Evolutionary conservation across 805 yeast species (phyloP).

Genomic region (Clavispora phyllophila): DNA sequence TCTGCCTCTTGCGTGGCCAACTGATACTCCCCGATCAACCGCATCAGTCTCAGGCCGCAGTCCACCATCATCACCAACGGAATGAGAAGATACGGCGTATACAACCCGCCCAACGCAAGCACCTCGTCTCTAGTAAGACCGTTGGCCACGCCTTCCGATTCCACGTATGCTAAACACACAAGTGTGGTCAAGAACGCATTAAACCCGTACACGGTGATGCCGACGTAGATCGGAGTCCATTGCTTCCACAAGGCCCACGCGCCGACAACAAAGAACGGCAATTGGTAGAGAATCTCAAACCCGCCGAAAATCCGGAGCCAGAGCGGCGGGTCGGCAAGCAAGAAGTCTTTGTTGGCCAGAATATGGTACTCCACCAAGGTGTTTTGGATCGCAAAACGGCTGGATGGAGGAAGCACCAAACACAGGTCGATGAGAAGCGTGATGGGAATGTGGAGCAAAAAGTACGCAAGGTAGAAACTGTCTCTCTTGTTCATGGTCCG

Average conservation of each 20-base stretch:
- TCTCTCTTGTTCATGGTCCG: slow-evolving; percentile 22
- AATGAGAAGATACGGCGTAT: slow-evolving; percentile 66
- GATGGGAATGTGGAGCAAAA: slow-evolving; percentile 66
- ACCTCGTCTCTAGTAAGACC: slow-evolving; percentile 37
- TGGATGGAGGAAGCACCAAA: slow-evolving; percentile 55
- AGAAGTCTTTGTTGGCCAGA: slow-evolving; percentile 61
- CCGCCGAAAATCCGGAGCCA: slow-evolving; percentile 75
- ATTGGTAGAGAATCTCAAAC: slow-evolving; percentile 69
- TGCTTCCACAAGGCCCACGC: slow-evolving; percentile 19
- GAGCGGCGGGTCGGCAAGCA: slow-evolving; percentile 51
- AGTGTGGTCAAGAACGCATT: slow-evolving; percentile 80
- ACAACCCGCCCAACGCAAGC: slow-evolving; percentile 45
- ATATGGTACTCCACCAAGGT: slow-evolving; percentile 56
- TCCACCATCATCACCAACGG: slow-evolving; percentile 57
- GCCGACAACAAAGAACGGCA: slow-evolving; percentile 66
- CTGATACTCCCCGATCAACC: not conserved
- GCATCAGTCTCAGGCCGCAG: slow-evolving; percentile 10
- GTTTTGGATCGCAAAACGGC: slow-evolving; percentile 45
- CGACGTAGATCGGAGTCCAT: slow-evolving; percentile 18
- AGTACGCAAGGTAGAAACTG: slow-evolving; percentile 46
- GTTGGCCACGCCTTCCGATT: slow-evolving; percentile 24
- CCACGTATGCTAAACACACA: slow-evolving; percentile 58
- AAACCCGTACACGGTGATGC: slow-evolving; percentile 64
- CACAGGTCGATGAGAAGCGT: slow-evolving; percentile 73
- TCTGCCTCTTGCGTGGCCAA: not conserved